phyloP scores from a whole-genome alignment of 192 early-diverging fungal genomes.

The Thamnidium elegans region DNA sequence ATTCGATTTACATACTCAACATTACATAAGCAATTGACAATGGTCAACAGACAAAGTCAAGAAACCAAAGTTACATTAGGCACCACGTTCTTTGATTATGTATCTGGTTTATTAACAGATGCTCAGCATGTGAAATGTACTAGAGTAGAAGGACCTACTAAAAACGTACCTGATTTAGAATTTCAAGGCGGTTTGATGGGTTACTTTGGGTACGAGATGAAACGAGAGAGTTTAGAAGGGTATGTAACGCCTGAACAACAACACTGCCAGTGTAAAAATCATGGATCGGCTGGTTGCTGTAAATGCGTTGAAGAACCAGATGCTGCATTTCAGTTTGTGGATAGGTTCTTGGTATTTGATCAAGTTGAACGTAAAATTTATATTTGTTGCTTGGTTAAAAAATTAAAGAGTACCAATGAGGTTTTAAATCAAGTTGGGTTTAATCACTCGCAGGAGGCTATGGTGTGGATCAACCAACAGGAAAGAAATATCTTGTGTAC shows the following conservation, averaged over 20 bases:
- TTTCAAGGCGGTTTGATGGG: constrained; percentile 89
- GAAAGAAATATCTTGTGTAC: constrained; percentile 21
- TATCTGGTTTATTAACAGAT: constrained; percentile 37
- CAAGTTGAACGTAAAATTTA: constrained; percentile 31
- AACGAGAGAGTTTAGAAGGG: constrained; percentile 66
- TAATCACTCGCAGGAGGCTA: constrained; percentile 1
- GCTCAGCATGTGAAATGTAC: neutral
- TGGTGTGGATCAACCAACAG: constrained; percentile 37
- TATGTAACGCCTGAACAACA: constrained; percentile 42
- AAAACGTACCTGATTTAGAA: constrained; percentile 35
- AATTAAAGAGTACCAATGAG: too few species aligned
- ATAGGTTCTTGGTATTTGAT: constrained; percentile 57
- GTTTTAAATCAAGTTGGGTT: neutral
- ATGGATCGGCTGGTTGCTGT: constrained; percentile 31
- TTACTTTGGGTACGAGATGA: constrained; percentile 95
- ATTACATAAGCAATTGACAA: constrained; percentile 19
- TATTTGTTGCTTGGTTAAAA: constrained; percentile 17
- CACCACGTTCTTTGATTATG: constrained; percentile 66
- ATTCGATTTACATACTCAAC: constrained; percentile 35
- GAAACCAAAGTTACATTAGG: neutral
- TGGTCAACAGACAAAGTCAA: constrained; percentile 4
- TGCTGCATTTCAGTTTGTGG: constrained; percentile 58
- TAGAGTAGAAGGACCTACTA: constrained; percentile 9
- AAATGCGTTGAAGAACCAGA: constrained; percentile 46
- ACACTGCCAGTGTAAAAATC: constrained; percentile 25